phyloP scores from a whole-genome alignment of 208 protist species.

The Tetramitus jugosus region DNA sequence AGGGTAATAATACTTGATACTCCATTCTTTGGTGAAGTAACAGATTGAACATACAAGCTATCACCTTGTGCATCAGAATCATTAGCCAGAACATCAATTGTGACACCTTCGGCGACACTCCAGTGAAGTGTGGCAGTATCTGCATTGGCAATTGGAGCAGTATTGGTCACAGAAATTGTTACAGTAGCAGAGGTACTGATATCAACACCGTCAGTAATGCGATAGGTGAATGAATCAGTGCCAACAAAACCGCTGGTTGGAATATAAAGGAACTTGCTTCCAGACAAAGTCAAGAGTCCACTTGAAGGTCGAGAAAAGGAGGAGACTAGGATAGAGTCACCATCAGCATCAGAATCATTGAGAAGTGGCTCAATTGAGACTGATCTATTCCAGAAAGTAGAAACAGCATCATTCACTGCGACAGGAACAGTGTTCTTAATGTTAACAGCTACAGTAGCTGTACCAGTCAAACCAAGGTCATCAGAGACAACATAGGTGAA shows the following conservation, averaged over 20 bases:
- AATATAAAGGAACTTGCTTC: too few species aligned
- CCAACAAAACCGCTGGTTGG: too few species aligned
- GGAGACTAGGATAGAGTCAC: not conserved
- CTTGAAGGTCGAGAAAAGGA: not conserved
- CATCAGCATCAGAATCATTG: not conserved
- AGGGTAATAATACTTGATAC: too few species aligned
- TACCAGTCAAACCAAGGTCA: not conserved
- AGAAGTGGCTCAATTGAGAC: too few species aligned
- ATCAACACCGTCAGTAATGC: not conserved
- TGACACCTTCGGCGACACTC: not conserved
- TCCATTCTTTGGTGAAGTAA: not conserved
- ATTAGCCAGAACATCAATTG: not conserved
- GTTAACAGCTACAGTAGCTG: not conserved
- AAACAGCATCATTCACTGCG: not conserved
- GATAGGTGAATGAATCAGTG: not conserved
- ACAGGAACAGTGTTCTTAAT: not conserved
- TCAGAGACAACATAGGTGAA: not conserved
- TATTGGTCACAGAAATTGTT: not conserved
- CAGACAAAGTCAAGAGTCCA: too few species aligned
- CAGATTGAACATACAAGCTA: not conserved
- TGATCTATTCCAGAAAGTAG: slow-evolving; percentile 1
- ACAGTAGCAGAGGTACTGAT: not conserved
- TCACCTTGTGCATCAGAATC: not conserved
- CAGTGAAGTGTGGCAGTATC: not conserved
- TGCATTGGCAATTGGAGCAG: not conserved